A percentile compares a stretch with the other conserved stretches of the same genome.
These are phyloP conservation scores for Suillus fuscotomentosus DNA, from an alignment of 768 basidiomycete genomes.

Conservation along the genomic window DNA sequence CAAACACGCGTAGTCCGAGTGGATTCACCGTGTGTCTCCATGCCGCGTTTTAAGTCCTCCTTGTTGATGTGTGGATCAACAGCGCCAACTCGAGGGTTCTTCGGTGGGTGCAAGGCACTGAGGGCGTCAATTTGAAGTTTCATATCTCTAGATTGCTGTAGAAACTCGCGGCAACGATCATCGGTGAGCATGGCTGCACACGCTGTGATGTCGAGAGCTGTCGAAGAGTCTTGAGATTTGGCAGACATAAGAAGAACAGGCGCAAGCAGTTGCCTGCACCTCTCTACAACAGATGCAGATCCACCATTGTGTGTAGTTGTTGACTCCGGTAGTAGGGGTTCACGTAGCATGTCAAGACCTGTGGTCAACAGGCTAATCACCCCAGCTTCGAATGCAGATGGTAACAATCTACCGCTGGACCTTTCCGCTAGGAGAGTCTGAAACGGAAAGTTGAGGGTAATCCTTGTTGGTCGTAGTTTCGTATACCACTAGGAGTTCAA, in stretches of 20 bases:
- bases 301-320: slow-evolving; percentile 12
- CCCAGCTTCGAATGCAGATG: slow-evolving; percentile 15
- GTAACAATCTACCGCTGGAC: slow-evolving; percentile 3
- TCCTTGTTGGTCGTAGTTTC: slow-evolving; percentile 10
- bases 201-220: slow-evolving; percentile 14
- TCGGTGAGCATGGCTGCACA: slow-evolving; percentile 28
- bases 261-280: slow-evolving; percentile 23
- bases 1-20: slow-evolving; percentile 16
- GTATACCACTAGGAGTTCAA: slow-evolving; percentile 3
- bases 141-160: slow-evolving; percentile 26
- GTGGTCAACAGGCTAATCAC: slow-evolving; percentile 8
- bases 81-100: slow-evolving; percentile 2
- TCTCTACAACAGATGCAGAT: slow-evolving; percentile 20
- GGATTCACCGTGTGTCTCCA: slow-evolving; percentile 11
- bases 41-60: slow-evolving; percentile 11
- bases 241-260: slow-evolving; percentile 22
- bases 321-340: background rate
- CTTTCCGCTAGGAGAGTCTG: slow-evolving; percentile 9
- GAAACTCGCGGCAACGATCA: slow-evolving; percentile 19
- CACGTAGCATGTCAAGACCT: slow-evolving; percentile 5
- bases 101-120: background rate
- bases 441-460: slow-evolving; percentile 12
- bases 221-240: slow-evolving; percentile 16
- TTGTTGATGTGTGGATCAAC: background rate
- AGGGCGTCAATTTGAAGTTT: slow-evolving; percentile 19